Evolutionary conservation across 768 basidiomycete species (phyloP).

Genomic region (Neoboletus magnificus): DNA sequence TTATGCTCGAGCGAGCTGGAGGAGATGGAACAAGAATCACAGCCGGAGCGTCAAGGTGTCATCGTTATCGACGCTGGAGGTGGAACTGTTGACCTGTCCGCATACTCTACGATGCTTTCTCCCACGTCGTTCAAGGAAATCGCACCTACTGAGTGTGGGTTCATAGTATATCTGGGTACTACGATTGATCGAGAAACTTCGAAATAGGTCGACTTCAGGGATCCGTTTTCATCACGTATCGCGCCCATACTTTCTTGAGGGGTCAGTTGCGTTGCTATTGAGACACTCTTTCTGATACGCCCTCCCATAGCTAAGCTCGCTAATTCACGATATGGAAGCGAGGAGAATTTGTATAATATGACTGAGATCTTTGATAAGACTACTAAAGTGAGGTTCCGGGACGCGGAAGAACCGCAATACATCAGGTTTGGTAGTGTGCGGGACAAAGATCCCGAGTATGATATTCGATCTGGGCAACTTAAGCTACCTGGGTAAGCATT

Average conservation of each 20-base stretch:
- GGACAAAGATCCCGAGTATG: conserved; percentile 34
- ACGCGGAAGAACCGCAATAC: conserved; percentile 33
- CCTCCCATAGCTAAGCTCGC: conserved; percentile 24
- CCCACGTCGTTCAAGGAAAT: conserved; percentile 38
- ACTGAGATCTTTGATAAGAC: conserved; percentile 33
- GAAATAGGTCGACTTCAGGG: conserved; percentile 38
- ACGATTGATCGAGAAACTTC: not conserved
- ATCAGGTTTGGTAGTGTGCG: conserved; percentile 36
- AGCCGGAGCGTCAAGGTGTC: conserved; percentile 29
- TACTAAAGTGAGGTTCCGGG: conserved; percentile 39
- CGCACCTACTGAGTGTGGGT: conserved; percentile 32
- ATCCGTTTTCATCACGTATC: conserved; percentile 34
- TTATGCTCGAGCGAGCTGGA: conserved; percentile 18
- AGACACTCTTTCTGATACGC: not conserved
- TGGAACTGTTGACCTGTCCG: conserved; percentile 39
- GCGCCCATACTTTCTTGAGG: conserved; percentile 31
- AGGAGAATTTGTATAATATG: conserved; percentile 31
- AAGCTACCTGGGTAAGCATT: conserved; percentile 32
- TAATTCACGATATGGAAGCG: conserved; percentile 26
- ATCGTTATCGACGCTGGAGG: conserved; percentile 52
- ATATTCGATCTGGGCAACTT: conserved; percentile 37
- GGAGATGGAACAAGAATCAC: conserved; percentile 7
- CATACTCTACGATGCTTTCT: conserved; percentile 37
- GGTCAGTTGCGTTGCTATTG: conserved; percentile 18
- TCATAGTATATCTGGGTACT: not conserved